A percentile compares a stretch with the other conserved stretches of the same genome.
Conservation (phyloP, 2,329 filamentous ascomycete species). For the Penicillium brevicompactum region DNA sequence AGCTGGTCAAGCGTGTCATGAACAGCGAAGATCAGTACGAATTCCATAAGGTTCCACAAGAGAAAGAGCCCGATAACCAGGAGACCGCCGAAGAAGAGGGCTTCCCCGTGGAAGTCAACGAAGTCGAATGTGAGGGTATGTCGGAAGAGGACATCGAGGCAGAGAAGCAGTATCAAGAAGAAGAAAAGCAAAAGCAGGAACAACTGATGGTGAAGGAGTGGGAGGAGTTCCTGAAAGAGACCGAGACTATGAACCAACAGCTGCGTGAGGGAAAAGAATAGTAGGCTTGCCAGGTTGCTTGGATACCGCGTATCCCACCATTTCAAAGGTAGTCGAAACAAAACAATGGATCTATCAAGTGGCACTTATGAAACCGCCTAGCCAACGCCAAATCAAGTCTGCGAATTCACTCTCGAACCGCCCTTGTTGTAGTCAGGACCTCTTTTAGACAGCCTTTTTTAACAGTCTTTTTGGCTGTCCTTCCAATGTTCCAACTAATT, state of each 20-base stretch:
- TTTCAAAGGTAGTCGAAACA: too few relatives aligned
- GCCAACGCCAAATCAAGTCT: too few relatives aligned
- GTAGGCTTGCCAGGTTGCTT: too few relatives aligned
- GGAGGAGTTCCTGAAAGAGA: background rate
- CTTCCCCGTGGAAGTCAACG: background rate
- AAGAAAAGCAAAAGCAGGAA: background rate
- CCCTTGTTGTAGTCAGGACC: too few relatives aligned
- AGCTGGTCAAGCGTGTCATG: background rate
- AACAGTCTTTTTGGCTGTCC: too few relatives aligned
- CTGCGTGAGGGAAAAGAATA: background rate
- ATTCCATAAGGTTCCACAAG: background rate
- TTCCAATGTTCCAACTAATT: too few relatives aligned
- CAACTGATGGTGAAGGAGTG: background rate
- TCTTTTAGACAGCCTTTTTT: too few relatives aligned
- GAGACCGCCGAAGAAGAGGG: background rate
- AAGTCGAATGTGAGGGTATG: background rate
- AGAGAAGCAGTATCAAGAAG: background rate
- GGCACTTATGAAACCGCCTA: too few relatives aligned
- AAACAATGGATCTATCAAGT: too few relatives aligned
- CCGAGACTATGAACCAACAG: background rate
- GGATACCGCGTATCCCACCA: too few relatives aligned
- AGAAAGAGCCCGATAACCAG: background rate
- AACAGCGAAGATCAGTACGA: background rate
- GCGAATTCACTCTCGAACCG: too few relatives aligned
- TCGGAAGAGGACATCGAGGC: background rate